Percentiles rank a stretch among this genome's conserved stretches.
phyloP scores from a whole-genome alignment of 495 filamentous ascomycete genomes.

The Lepidopterella palustris region DNA sequence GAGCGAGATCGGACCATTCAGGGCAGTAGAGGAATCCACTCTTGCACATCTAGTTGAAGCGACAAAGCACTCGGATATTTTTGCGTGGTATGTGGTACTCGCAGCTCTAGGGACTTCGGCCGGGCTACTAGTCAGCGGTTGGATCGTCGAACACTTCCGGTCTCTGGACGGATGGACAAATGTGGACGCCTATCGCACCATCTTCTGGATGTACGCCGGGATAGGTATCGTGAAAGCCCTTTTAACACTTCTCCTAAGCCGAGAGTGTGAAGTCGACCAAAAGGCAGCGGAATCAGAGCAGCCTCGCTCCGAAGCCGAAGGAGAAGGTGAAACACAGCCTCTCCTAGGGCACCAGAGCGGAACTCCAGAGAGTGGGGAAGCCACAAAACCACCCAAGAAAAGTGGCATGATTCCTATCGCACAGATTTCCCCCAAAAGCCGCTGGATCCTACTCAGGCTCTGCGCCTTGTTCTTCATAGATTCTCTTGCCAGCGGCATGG shows the following conservation, averaged over 20 bases:
- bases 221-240: constrained; percentile 62
- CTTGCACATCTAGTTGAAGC: constrained; percentile 64
- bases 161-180: constrained; percentile 46
- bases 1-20: constrained; percentile 52
- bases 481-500: constrained; percentile 72
- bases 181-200: constrained; percentile 54
- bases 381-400: constrained; percentile 8
- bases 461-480: constrained; percentile 74
- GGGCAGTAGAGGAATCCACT: constrained; percentile 78
- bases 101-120: constrained; percentile 58
- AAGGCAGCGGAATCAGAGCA: background rate
- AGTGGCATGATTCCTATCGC: constrained; percentile 28
- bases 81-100: constrained; percentile 73
- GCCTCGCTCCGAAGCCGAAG: background rate
- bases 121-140: constrained; percentile 61
- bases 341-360: constrained; percentile 26
- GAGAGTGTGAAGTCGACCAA: constrained; percentile 48
- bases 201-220: constrained; percentile 64
- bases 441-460: constrained; percentile 58
- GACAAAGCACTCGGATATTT: constrained; percentile 60
- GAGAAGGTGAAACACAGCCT: constrained; percentile 32
- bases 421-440: constrained; percentile 34
- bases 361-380: background rate
- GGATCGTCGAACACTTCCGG: constrained; percentile 51
- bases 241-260: constrained; percentile 53